These are phyloP conservation scores for Grigorovia humatica DNA, from an alignment of 805 yeast genomes.

Conservation along the genomic window DNA sequence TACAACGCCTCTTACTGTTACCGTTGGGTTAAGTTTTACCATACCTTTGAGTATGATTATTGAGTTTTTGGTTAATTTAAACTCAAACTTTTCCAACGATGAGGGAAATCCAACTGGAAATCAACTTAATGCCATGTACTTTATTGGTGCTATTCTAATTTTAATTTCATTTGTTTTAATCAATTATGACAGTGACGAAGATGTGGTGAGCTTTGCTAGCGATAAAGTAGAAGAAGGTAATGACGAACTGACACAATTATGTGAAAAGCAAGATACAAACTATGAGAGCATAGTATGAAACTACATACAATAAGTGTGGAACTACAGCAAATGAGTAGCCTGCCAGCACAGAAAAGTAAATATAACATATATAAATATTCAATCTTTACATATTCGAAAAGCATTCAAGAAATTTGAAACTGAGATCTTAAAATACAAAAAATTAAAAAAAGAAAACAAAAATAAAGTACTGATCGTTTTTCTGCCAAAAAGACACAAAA, in stretches of 20 bases:
- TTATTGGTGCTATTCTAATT: slow-evolving; percentile 68
- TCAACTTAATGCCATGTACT: slow-evolving; percentile 44
- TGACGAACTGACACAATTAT: background rate
- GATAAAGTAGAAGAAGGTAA: background rate
- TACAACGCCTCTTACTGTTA: slow-evolving; percentile 86
- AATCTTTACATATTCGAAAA: background rate
- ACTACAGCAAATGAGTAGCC: background rate
- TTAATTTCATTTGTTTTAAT: slow-evolving; percentile 69
- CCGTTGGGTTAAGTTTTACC: slow-evolving; percentile 85
- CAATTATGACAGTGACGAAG: slow-evolving; percentile 29
- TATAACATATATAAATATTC: background rate
- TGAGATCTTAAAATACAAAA: too few species aligned
- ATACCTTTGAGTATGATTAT: slow-evolving; percentile 92
- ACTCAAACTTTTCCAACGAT: too few species aligned
- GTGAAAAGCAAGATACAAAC: background rate
- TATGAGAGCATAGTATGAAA: background rate
- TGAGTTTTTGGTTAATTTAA: slow-evolving; percentile 53
- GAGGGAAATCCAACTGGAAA: slow-evolving; percentile 18
- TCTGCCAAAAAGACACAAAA: background rate
- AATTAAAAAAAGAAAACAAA: too few species aligned
- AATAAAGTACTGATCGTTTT: too few species aligned
- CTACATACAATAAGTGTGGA: background rate
- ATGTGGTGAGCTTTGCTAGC: background rate
- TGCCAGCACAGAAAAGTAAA: background rate
- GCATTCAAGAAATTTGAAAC: background rate